Percentiles rank a stretch among this genome's conserved stretches.
Conservation (phyloP, 1,139 yeast genomes). For the Candida sanyaensis region DNA sequence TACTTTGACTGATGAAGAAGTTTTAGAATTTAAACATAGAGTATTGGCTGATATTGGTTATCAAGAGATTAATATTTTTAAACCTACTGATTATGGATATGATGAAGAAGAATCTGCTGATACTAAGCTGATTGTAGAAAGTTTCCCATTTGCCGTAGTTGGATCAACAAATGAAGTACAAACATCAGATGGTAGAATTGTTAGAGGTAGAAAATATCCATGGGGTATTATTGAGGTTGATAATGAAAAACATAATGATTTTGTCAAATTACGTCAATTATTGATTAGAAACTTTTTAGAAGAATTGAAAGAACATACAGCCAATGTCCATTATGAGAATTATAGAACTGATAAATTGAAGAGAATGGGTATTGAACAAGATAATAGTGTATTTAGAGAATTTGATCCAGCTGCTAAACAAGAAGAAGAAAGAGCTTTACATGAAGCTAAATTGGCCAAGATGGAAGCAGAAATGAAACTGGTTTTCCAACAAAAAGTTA, state of each 20-base stretch:
- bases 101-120: slow-evolving; percentile 79
- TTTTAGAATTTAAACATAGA: slow-evolving; percentile 68
- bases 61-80: slow-evolving; percentile 77
- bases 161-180: slow-evolving; percentile 82
- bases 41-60: slow-evolving; percentile 74
- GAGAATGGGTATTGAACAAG: slow-evolving; percentile 90
- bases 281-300: slow-evolving; percentile 89
- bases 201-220: slow-evolving; percentile 93
- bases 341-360: slow-evolving; percentile 84
- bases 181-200: slow-evolving; percentile 73
- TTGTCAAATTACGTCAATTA: slow-evolving; percentile 85
- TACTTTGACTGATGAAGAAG: slow-evolving; percentile 87
- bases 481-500: slow-evolving; percentile 94
- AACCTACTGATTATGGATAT: slow-evolving; percentile 75
- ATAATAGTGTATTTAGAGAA: slow-evolving; percentile 86
- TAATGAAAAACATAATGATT: slow-evolving; percentile 93
- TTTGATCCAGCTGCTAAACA: slow-evolving; percentile 92
- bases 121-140: slow-evolving; percentile 65
- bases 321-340: slow-evolving; percentile 76
- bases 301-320: slow-evolving; percentile 88
- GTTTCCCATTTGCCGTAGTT: slow-evolving; percentile 91
- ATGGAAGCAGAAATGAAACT: slow-evolving; percentile 97
- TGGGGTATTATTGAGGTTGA: slow-evolving; percentile 99
- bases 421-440: slow-evolving; percentile 91
- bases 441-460: slow-evolving; percentile 90